Percentiles rank a stretch among this genome's conserved stretches.
These are phyloP conservation scores for Cladochytrium replicatum DNA, from an alignment of 192 early-diverging fungal genomes.

Conservation along the genomic window DNA sequence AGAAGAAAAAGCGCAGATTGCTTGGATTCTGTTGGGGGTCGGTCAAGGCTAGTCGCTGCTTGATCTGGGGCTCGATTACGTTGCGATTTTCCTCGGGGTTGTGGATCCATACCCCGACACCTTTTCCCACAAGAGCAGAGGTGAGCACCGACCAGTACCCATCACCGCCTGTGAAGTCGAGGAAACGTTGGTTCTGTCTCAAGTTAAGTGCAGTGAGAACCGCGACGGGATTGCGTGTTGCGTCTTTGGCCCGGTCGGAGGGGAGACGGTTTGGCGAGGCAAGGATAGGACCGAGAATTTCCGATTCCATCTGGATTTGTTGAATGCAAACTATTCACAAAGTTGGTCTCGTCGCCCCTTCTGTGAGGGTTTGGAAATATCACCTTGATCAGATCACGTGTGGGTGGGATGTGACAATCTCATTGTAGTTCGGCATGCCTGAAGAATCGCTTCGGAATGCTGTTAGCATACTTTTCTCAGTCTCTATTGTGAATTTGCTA, in stretches of 20 bases:
- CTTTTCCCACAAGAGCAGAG: not conserved
- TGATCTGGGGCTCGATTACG: not conserved
- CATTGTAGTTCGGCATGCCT: no score
- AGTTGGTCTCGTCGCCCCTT: no score
- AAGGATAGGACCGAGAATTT: no score
- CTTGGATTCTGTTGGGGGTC: slow-evolving; percentile 3
- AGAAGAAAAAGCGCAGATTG: slow-evolving; percentile 3
- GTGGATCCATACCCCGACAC: slow-evolving; percentile 5
- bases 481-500: no score
- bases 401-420: no score
- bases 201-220: slow-evolving; percentile 1
- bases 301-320: no score
- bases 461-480: no score
- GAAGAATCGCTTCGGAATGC: no score
- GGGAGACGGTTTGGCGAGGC: not conserved
- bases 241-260: not conserved
- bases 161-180: slow-evolving; percentile 5
- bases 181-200: slow-evolving; percentile 4
- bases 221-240: not conserved
- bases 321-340: no score
- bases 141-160: slow-evolving; percentile 3
- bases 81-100: not conserved
- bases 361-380: no score
- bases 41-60: not conserved
- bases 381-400: no score